Evolutionary conservation across 2,329 filamentous ascomycete genomes (phyloP).

Genomic region (Aureobasidium sp.): DNA sequence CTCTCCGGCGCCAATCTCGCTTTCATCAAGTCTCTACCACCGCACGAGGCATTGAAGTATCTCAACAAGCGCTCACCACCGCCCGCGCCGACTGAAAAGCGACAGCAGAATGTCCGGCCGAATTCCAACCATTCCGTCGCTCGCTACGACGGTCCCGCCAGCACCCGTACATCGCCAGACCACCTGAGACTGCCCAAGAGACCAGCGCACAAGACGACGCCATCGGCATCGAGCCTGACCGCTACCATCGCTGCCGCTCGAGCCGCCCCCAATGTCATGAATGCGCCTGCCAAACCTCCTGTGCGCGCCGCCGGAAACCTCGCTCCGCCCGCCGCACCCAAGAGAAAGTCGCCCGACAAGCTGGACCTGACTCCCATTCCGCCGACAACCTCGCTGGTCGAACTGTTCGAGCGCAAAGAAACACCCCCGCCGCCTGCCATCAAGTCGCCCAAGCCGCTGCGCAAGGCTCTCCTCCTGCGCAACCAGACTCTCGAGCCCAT

Average conservation of each 20-base stretch:
- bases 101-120: background rate
- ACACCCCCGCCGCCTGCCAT: constrained; percentile 11
- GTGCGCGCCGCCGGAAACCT: background rate
- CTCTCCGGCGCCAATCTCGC: constrained; percentile 41
- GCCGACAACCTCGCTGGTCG: constrained; percentile 56
- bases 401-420: constrained; percentile 54
- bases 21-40: constrained; percentile 34
- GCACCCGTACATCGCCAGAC: background rate
- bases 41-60: constrained; percentile 8
- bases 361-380: constrained; percentile 51
- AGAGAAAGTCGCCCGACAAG: background rate
- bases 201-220: background rate
- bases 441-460: constrained; percentile 33
- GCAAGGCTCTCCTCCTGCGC: constrained; percentile 15
- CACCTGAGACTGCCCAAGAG: background rate
- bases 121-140: background rate
- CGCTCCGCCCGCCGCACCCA: background rate
- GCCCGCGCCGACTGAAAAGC: background rate
- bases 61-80: constrained; percentile 2
- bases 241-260: constrained; percentile 22
- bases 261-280: constrained; percentile 13
- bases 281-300: background rate
- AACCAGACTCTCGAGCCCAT: constrained; percentile 3
- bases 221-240: constrained; percentile 23
- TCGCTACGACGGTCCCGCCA: background rate